phyloP scores from a whole-genome alignment of 441 rosid species.

The Gossypium gossypioides region DNA sequence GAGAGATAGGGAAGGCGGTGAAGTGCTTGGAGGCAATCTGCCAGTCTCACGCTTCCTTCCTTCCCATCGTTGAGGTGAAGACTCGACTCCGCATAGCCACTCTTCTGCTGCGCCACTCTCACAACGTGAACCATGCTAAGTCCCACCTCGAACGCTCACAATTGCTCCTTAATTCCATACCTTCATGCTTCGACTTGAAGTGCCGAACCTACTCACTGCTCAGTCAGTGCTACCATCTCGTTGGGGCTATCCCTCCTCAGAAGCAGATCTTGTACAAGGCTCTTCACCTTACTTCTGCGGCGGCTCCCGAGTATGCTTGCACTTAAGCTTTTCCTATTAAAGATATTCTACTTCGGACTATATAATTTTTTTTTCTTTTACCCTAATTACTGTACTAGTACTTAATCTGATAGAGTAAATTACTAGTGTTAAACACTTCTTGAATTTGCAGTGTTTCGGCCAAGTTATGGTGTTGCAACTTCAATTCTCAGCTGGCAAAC shows the following conservation, averaged over 20 bases:
- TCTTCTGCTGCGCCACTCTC: conserved; percentile 67
- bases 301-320: conserved; percentile 32
- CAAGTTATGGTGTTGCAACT: conserved; percentile 82
- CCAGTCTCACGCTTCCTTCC: conserved; percentile 56
- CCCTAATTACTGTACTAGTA: not conserved
- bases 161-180: conserved; percentile 67
- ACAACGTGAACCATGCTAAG: conserved; percentile 75
- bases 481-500: conserved; percentile 87
- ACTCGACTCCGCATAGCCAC: conserved; percentile 73
- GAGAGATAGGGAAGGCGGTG: conserved; percentile 63
- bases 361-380: not conserved
- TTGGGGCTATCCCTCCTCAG: conserved; percentile 70
- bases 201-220: conserved; percentile 69
- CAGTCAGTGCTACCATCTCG: conserved; percentile 83
- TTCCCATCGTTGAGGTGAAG: conserved; percentile 79
- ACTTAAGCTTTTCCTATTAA: not conserved
- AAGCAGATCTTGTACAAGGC: conserved; percentile 69
- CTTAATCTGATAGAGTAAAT: not conserved
- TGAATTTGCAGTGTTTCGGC: conserved; percentile 31
- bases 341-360: not conserved
- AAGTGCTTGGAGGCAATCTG: conserved; percentile 89
- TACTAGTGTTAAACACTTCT: not conserved
- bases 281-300: conserved; percentile 53
- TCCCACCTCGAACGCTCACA: conserved; percentile 84
- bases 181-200: conserved; percentile 80